Evolutionary conservation across 2,329 filamentous ascomycete genomes (phyloP).

Genomic region (Apiospora koreana): DNA sequence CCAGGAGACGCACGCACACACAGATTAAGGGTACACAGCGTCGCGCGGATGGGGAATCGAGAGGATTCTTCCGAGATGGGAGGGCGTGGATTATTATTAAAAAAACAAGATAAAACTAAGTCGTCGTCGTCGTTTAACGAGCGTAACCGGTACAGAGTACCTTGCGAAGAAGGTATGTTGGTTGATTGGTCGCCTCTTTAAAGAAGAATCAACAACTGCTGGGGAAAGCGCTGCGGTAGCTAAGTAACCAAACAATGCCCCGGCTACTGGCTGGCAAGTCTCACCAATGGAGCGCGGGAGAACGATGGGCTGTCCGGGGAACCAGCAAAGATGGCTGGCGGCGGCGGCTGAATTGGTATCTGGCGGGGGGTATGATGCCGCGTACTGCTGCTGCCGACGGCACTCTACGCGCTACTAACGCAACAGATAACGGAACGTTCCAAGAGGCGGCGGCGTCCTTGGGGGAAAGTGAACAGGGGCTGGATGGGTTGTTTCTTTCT

Average conservation of each 20-base stretch:
- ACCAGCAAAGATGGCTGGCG: background rate
- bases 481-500: background rate
- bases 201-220: background rate
- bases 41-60: background rate
- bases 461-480: too few species aligned
- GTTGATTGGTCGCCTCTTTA: background rate
- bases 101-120: constrained; percentile 1
- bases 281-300: background rate
- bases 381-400: background rate
- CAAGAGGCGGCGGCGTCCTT: background rate
- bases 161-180: constrained; percentile 21
- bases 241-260: background rate
- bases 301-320: background rate
- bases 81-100: constrained; percentile 12
- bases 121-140: constrained; percentile 44
- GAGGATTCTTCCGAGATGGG: constrained; percentile 14
- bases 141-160: constrained; percentile 57
- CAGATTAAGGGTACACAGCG: background rate
- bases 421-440: background rate
- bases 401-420: background rate
- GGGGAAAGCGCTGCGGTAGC: background rate
- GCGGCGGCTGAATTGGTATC: background rate
- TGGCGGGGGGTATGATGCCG: background rate
- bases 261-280: background rate
- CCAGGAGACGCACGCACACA: background rate